phyloP scores from a whole-genome alignment of 768 basidiomycete species.

The Pluteus cervinus region DNA sequence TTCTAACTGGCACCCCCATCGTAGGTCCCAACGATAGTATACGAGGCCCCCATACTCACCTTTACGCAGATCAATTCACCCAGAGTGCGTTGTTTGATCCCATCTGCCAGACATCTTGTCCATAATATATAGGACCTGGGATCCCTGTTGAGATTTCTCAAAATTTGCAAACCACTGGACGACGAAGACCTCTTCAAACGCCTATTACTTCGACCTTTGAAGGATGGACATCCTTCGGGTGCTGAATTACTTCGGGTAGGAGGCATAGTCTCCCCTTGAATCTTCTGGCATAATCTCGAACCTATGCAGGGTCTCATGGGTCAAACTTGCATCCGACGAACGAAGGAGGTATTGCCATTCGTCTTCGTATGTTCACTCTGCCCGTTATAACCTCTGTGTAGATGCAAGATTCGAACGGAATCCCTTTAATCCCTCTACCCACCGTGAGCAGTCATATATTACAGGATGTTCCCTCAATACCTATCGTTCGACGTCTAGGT shows the following conservation, averaged over 20 bases:
- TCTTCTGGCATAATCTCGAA: slow-evolving; percentile 4
- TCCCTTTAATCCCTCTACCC: slow-evolving; percentile 69
- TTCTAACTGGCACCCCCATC: slow-evolving; percentile 83
- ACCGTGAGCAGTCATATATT: slow-evolving; percentile 31
- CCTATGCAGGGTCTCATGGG: slow-evolving; percentile 62
- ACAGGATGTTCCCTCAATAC: slow-evolving; percentile 1
- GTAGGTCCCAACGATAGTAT: slow-evolving; percentile 36
- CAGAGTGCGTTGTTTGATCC: slow-evolving; percentile 34
- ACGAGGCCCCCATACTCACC: slow-evolving; percentile 4
- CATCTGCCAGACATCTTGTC: not conserved
- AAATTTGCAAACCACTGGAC: slow-evolving; percentile 81
- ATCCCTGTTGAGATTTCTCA: slow-evolving; percentile 77
- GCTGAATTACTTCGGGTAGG: slow-evolving; percentile 65
- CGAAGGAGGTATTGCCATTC: slow-evolving; percentile 58
- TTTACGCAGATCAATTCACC: slow-evolving; percentile 76
- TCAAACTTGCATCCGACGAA: slow-evolving; percentile 73
- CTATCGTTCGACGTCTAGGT: slow-evolving; percentile 51
- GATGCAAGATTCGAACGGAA: slow-evolving; percentile 83
- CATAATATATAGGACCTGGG: slow-evolving; percentile 66
- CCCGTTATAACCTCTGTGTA: slow-evolving; percentile 19
- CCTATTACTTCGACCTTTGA: slow-evolving; percentile 72
- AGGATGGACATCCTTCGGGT: slow-evolving; percentile 60
- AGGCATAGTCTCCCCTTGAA: slow-evolving; percentile 8
- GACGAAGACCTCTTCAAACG: slow-evolving; percentile 79
- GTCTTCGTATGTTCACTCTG: not conserved